Evolutionary conservation across 306 rosid species (phyloP), one percentile per base, ranked within the genome.

Genomic region (Vigna hirtella): DNA sequence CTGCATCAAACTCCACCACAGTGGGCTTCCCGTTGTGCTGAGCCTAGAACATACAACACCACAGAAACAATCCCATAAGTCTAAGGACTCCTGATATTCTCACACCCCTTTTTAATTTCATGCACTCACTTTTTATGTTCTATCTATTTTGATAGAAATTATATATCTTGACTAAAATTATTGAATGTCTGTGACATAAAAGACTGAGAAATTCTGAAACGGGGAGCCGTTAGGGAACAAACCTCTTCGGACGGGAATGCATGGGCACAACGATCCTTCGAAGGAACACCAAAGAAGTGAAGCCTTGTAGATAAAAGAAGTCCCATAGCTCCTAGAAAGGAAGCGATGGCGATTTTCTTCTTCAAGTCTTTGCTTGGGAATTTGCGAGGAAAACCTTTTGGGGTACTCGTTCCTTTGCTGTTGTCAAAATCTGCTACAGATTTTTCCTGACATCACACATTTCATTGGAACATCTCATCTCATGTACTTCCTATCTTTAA

Each of bases 231-330:
- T 16, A 10, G 13, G 24, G 40, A 79, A 52, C 73, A 38, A 72
- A 93, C 94, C 98, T 85, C 89, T 79, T 93, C 88, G 64, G 86
- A 88, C 43, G 96, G 94, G 55, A 90, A 88, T 38, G 96, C 91
- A 64, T 77, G 83, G 52, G 85, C 89, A 77, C 96, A 36, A 22
- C 88, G 81, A 86, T 93, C 96, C 84, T 89, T 93, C 84, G 88
- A 71, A 78, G 98, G 88, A 81, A 89, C 91, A 38, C 93, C 98
- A 49, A 93, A 85, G 73, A 93, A 84, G 83, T 93, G 90, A 48
- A 93, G 79, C 72, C 98, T 85, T 28, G 87, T 4, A n/a, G 88
- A 86, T 17, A 84, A 80, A 85, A 93, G 86, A 75, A 90, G 88
- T 24, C 88, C 89, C 40, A 90, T 22, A 1, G 98, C 98, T 10